Percentiles rank a stretch among this genome's conserved stretches.
Conservation (phyloP, 2,329 filamentous ascomycete genomes). For the Myriangium duriaei region DNA sequence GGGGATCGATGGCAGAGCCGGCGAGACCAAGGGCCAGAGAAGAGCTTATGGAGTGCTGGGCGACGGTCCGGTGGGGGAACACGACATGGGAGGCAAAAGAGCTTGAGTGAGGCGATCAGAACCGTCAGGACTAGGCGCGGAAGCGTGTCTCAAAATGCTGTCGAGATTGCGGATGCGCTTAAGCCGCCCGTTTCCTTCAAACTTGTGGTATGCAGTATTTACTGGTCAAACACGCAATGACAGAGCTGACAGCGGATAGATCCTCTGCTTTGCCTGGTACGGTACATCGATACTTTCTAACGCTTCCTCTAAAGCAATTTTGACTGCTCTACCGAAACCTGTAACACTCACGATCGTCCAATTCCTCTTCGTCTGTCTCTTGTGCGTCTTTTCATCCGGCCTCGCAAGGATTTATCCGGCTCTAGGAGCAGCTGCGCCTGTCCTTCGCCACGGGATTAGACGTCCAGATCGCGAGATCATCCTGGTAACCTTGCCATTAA, state of each 20-base stretch:
- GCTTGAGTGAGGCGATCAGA: slow-evolving; percentile 74
- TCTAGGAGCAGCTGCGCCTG: slow-evolving; percentile 59
- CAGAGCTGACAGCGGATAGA: slow-evolving; percentile 38
- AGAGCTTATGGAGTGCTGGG: slow-evolving; percentile 33
- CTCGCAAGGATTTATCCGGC: slow-evolving; percentile 60
- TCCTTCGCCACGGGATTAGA: slow-evolving; percentile 72
- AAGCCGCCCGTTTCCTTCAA: slow-evolving; percentile 79
- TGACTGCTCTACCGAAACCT: slow-evolving; percentile 81
- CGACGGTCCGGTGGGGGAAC: slow-evolving; percentile 21
- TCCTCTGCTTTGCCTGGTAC: slow-evolving; percentile 85
- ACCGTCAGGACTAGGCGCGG: slow-evolving; percentile 68
- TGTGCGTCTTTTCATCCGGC: slow-evolving; percentile 70
- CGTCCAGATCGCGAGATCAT: slow-evolving; percentile 71
- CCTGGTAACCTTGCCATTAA: slow-evolving; percentile 76
- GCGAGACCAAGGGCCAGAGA: slow-evolving; percentile 30
- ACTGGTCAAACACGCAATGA: background rate
- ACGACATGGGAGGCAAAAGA: slow-evolving; percentile 66
- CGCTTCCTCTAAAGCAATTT: slow-evolving; percentile 92
- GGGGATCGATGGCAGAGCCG: slow-evolving; percentile 51
- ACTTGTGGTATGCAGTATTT: slow-evolving; percentile 68
- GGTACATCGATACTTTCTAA: slow-evolving; percentile 90
- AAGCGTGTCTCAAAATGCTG: slow-evolving; percentile 84
- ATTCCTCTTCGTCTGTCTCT: slow-evolving; percentile 82
- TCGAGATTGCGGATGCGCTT: slow-evolving; percentile 83
- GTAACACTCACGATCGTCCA: slow-evolving; percentile 86